Conservation (phyloP, 495 filamentous ascomycete species). For the Niebla homalea region DNA sequence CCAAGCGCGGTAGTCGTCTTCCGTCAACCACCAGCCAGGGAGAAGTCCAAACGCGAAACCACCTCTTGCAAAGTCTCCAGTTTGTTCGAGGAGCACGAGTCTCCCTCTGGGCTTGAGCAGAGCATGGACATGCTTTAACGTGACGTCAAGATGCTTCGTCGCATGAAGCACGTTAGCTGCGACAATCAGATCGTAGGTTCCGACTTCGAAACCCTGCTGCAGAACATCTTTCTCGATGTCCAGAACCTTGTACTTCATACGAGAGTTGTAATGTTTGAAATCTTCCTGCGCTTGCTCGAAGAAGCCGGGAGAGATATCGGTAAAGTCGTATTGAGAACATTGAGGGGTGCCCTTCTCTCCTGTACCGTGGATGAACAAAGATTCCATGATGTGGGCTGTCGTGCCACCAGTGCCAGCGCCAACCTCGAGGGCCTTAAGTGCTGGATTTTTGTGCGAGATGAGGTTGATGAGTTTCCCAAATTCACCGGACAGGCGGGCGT, state of each 20-base stretch:
- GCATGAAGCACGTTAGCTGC: slow-evolving; percentile 38
- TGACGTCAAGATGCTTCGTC: slow-evolving; percentile 22
- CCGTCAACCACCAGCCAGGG: slow-evolving; percentile 1
- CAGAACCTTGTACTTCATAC: slow-evolving; percentile 23
- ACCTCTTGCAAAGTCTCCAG: background rate
- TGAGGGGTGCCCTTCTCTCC: background rate
- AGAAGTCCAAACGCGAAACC: slow-evolving; percentile 1
- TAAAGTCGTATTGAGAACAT: slow-evolving; percentile 21
- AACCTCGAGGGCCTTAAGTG: slow-evolving; percentile 36
- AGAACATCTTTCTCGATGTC: slow-evolving; percentile 36
- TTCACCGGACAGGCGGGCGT: background rate
- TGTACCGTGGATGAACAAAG: background rate
- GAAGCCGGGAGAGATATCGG: slow-evolving; percentile 36
- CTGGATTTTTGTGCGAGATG: slow-evolving; percentile 25
- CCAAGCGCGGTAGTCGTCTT: slow-evolving; percentile 25
- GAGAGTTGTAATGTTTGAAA: slow-evolving; percentile 21
- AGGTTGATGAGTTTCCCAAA: slow-evolving; percentile 15
- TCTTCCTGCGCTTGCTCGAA: slow-evolving; percentile 33
- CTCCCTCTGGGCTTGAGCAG: slow-evolving; percentile 29
- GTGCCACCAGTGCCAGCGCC: slow-evolving; percentile 36
- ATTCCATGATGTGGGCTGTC: background rate
- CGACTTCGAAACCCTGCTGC: slow-evolving; percentile 34
- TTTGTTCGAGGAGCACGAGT: slow-evolving; percentile 27
- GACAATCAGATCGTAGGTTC: slow-evolving; percentile 38
- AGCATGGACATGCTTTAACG: slow-evolving; percentile 20